phyloP scores from a whole-genome alignment of 768 basidiomycete species.

The Strobilomyces dryophilus region DNA sequence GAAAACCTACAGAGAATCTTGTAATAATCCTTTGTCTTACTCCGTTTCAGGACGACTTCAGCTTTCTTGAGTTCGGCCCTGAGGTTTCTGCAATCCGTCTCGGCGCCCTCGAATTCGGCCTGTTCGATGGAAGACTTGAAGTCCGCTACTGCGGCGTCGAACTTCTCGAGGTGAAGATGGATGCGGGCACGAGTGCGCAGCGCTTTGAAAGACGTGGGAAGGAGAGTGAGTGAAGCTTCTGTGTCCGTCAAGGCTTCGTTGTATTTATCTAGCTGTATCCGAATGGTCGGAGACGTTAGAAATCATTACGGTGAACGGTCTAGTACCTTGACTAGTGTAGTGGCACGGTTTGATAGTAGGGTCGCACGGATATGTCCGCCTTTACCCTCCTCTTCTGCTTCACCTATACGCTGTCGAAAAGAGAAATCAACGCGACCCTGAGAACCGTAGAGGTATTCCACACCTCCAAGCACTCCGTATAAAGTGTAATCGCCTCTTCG shows the following conservation, averaged over 20 bases:
- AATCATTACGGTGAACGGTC: background rate
- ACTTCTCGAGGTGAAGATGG: conserved; percentile 68
- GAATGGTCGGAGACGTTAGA: conserved; percentile 6
- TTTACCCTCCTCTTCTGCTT: conserved; percentile 62
- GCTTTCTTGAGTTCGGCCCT: conserved; percentile 73
- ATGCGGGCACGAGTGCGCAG: conserved; percentile 83
- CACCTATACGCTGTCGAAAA: conserved; percentile 56
- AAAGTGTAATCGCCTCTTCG: conserved; percentile 62
- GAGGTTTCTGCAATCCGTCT: conserved; percentile 59
- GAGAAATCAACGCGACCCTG: background rate
- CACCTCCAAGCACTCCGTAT: conserved; percentile 69
- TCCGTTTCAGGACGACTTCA: conserved; percentile 75
- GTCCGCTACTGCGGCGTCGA: conserved; percentile 65
- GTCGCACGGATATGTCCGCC: conserved; percentile 82
- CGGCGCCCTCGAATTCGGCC: conserved; percentile 58
- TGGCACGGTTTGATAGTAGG: conserved; percentile 79
- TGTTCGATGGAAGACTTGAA: conserved; percentile 79
- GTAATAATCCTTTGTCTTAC: conserved; percentile 89
- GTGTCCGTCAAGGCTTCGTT: conserved; percentile 72
- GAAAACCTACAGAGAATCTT: conserved; percentile 54
- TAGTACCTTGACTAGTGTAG: conserved; percentile 68
- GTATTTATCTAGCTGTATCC: conserved; percentile 52
- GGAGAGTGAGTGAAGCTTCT: conserved; percentile 58
- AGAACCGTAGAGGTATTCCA: conserved; percentile 10
- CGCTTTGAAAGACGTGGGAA: conserved; percentile 75